Evolutionary conservation across 371 early-diverging fungal species (phyloP), one percentile per base, ranked within the genome.

Genomic region (Mortierella sp.): DNA sequence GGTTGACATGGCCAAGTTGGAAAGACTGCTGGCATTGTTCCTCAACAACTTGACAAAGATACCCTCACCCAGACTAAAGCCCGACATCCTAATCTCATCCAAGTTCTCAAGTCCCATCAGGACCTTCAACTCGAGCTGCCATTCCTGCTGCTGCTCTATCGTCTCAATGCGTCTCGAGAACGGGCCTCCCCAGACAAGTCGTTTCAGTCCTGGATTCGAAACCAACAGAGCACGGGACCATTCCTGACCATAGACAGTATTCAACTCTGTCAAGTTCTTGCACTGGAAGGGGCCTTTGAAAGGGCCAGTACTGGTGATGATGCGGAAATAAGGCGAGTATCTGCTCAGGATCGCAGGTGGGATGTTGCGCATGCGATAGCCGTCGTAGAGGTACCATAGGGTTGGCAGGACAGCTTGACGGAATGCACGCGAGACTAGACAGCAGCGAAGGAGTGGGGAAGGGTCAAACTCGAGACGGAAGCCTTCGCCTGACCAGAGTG

Each of bases 231-330:
- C 80, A 19, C 83, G 73, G 42, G 83, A 79, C 83, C 83, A 83
- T 55, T 83, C 83, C 50, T 83, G 83, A 19, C 83, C 83, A 70
- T 83, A 83, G 63, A 79, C 83, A 24, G 83, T 83, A 9, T 57
- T 79, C 45, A 83, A 80, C 42, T 83, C 83, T 42, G 79, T 77
- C 26, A 83, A 47, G 72, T 83, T 79, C 26, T 48, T 72, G 65
- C 80, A 83, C 34, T 57, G 76, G 58, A 83, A 83, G 28, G 83
- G 83, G 21, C 83, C 83, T 31, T 83, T 83, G 80, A 83, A 83
- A 14, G 80, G 72, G 0, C 80, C 83, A 5, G 80, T 79, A 60
- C 76, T 79, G 76, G 79, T 70, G 72, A 83, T 79, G 70, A 83
- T 83, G 0, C 83, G 45, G 72, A 83, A 83, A 57, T 68, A 74